phyloP scores from a whole-genome alignment of 352 stramenopile genomes.

The Phytophthora podocarpi region DNA sequence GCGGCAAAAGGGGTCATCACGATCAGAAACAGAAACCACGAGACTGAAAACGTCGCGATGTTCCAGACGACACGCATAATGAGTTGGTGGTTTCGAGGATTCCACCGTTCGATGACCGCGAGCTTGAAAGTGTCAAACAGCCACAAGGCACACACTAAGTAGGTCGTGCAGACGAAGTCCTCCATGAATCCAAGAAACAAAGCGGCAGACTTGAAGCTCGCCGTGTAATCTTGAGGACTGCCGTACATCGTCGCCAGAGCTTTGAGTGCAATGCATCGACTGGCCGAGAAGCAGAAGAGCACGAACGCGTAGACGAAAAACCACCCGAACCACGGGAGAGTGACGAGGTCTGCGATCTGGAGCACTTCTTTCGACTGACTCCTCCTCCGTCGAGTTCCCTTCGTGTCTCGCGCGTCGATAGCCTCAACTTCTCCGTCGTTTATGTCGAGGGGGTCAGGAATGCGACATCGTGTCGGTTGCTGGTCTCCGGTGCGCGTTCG shows the following conservation, averaged over 20 bases:
- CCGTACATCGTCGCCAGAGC: conserved; percentile 32
- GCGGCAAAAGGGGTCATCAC: conserved; percentile 34
- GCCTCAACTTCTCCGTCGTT: neutral
- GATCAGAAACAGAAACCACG: conserved; percentile 34
- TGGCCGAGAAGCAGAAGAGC: conserved; percentile 30
- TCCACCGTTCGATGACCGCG: neutral
- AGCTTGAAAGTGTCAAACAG: conserved; percentile 25
- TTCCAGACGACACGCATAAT: conserved; percentile 2
- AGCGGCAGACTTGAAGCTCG: conserved; percentile 12
- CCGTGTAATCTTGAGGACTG: conserved; percentile 22
- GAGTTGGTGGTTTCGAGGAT: neutral
- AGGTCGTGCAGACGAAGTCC: conserved; percentile 40
- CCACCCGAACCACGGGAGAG: conserved; percentile 32
- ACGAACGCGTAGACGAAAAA: conserved; percentile 31
- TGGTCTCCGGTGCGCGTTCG: neutral
- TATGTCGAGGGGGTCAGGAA: neutral
- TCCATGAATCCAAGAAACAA: conserved; percentile 32
- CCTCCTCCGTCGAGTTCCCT: neutral
- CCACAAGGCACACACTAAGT: conserved; percentile 31
- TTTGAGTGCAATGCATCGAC: conserved; percentile 29
- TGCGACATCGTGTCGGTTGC: neutral
- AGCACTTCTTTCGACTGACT: neutral
- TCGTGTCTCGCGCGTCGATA: neutral
- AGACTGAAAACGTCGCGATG: conserved; percentile 22
- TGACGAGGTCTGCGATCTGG: conserved; percentile 6